Percentiles rank a stretch among this genome's conserved stretches.
Evolutionary conservation across 2,329 filamentous ascomycete genomes (phyloP).

Genomic region (Ceratocystis harringtonii): DNA sequence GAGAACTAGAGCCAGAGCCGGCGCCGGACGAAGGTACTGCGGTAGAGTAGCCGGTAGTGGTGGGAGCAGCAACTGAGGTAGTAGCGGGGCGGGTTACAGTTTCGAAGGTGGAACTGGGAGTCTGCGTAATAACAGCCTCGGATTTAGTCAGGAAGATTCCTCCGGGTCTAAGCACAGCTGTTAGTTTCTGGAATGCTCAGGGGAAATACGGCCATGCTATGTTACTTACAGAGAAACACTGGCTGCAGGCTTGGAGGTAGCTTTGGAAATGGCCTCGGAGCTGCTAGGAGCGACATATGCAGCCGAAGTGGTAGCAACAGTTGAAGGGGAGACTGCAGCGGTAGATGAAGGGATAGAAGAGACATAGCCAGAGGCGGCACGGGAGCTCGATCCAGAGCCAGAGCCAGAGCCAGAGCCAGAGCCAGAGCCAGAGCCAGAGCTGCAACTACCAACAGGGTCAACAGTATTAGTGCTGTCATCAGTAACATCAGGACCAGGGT

Average conservation of each 20-base stretch:
- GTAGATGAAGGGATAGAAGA: constrained; percentile 21
- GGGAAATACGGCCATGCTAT: constrained; percentile 5
- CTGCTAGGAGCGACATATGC: background rate
- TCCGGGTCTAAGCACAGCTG: constrained; percentile 24
- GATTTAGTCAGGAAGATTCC: constrained; percentile 29
- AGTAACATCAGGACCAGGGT: constrained; percentile 44
- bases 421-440: constrained; percentile 20
- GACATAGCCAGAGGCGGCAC: constrained; percentile 14
- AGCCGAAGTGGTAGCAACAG: constrained; percentile 17
- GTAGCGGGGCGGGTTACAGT: constrained; percentile 18
- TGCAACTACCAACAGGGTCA: constrained; percentile 27
- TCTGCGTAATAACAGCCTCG: constrained; percentile 7
- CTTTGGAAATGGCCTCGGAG: constrained; percentile 9
- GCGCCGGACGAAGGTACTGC: constrained; percentile 17
- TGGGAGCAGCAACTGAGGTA: constrained; percentile 29
- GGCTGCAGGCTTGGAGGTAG: constrained; percentile 16
- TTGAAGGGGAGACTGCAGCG: constrained; percentile 18
- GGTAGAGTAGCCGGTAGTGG: constrained; percentile 21
- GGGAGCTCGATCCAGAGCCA: constrained; percentile 4
- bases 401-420: constrained; percentile 17
- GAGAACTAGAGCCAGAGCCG: constrained; percentile 14
- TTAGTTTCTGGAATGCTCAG: background rate
- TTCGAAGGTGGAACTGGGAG: constrained; percentile 20
- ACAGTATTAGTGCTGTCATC: constrained; percentile 24
- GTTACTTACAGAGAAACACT: constrained; percentile 21